These are phyloP conservation scores for Aspergillus funiculosus DNA, from an alignment of 495 filamentous ascomycete species.

Conservation along the genomic window DNA sequence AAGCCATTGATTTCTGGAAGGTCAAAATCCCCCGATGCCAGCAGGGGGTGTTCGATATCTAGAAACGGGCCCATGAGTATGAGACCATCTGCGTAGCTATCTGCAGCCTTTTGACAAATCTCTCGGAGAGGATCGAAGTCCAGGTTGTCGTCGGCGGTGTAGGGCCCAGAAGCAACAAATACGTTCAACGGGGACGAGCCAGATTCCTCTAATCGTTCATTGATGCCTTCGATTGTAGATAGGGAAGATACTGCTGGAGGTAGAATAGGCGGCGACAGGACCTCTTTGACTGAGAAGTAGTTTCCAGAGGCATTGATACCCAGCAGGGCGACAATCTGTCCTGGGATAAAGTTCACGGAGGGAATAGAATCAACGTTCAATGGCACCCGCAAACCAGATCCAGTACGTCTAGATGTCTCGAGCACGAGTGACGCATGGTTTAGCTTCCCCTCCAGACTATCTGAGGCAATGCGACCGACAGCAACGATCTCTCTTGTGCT, in stretches of 20 bases:
- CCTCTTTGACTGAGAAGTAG: conserved; percentile 73
- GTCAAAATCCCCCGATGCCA: conserved; percentile 85
- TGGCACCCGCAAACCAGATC: conserved; percentile 72
- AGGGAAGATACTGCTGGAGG: conserved; percentile 60
- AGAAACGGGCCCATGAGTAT: conserved; percentile 83
- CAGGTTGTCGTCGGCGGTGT: conserved; percentile 85
- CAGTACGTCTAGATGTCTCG: conserved; percentile 80
- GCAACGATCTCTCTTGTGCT: conserved; percentile 82
- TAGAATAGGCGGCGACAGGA: conserved; percentile 67
- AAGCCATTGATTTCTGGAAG: conserved; percentile 65
- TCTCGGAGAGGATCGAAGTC: conserved; percentile 80
- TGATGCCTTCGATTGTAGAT: conserved; percentile 53
- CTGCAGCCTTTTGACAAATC: conserved; percentile 69
- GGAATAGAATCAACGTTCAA: conserved; percentile 65
- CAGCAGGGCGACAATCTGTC: conserved; percentile 81
- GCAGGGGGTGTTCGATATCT: conserved; percentile 83
- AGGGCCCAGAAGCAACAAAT: conserved; percentile 77
- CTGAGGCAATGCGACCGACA: conserved; percentile 84
- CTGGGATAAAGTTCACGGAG: conserved; percentile 84
- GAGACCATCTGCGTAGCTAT: conserved; percentile 69
- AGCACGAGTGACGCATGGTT: conserved; percentile 78
- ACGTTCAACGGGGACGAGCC: conserved; percentile 63
- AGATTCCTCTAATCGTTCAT: conserved; percentile 58
- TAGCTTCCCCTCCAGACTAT: conserved; percentile 74
- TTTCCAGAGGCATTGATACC: conserved; percentile 84